A percentile compares a stretch with the other conserved stretches of the same genome.
These are phyloP conservation scores for Phytophthora europaea DNA, from an alignment of 352 stramenopile genomes.

Conservation along the genomic window DNA sequence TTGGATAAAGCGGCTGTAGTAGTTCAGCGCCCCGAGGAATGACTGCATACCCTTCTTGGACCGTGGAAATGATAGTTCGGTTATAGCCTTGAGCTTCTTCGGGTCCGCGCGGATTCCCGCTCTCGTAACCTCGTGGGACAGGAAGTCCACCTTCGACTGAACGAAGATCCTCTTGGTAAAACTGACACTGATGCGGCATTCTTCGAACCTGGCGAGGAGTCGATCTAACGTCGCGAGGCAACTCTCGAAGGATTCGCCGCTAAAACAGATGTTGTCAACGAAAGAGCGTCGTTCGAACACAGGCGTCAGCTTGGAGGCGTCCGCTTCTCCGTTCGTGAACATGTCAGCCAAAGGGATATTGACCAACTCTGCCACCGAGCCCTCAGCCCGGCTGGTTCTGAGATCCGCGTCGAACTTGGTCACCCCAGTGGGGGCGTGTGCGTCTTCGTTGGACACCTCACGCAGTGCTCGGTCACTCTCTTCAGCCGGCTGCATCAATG, in stretches of 20 bases:
- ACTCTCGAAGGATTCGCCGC: no score
- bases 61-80: not conserved
- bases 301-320: not conserved
- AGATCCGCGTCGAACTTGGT: not conserved
- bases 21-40: not conserved
- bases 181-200: not conserved
- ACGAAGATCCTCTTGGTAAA: conserved; percentile 1
- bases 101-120: not conserved
- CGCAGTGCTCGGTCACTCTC: no score
- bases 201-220: not conserved
- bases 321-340: not conserved
- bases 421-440: no score
- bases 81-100: not conserved
- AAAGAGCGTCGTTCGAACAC: not conserved
- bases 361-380: not conserved
- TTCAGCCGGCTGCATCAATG: not conserved
- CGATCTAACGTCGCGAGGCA: no score
- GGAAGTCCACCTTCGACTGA: not conserved
- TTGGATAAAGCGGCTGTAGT: not conserved
- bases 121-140: not conserved
- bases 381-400: no score
- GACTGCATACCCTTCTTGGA: not conserved
- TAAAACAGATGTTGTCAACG: not conserved
- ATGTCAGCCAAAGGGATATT: not conserved
- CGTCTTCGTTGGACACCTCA: not conserved